Evolutionary conservation across 208 protist genomes (phyloP).

Genomic region (Leishmania martiniquensis): DNA sequence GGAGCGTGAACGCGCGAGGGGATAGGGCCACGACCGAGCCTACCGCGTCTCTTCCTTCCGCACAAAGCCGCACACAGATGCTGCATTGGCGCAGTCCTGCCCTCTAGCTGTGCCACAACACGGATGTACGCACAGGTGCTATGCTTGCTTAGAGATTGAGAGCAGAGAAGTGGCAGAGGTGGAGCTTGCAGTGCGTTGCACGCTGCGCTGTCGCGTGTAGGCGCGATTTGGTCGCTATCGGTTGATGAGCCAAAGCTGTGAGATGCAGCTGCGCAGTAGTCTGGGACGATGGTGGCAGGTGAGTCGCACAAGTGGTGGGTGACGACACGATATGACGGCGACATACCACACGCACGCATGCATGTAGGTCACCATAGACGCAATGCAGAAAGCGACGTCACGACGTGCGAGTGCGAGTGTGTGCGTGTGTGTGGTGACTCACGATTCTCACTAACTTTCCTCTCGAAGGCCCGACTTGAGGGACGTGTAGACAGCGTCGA

Average conservation of each 20-base stretch:
- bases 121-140: not conserved
- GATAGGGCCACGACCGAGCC: not conserved
- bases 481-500: slow-evolving; percentile 39
- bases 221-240: not conserved
- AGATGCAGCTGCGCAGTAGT: not conserved
- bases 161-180: not conserved
- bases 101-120: not conserved
- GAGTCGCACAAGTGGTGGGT: not conserved
- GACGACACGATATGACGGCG: not conserved
- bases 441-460: not conserved
- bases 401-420: not conserved
- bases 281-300: not conserved
- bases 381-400: not conserved
- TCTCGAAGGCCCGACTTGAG: not conserved
- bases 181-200: not conserved
- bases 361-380: too few species aligned
- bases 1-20: not conserved
- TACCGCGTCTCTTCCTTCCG: not conserved
- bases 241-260: not conserved
- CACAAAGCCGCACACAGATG: not conserved
- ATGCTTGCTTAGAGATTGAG: not conserved
- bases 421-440: too few species aligned
- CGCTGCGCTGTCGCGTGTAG: not conserved
- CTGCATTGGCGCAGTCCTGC: not conserved
- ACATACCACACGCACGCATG: not conserved